These are phyloP conservation scores for Emergomyces orientalis DNA, from an alignment of 2,329 filamentous ascomycete genomes.

Conservation along the genomic window DNA sequence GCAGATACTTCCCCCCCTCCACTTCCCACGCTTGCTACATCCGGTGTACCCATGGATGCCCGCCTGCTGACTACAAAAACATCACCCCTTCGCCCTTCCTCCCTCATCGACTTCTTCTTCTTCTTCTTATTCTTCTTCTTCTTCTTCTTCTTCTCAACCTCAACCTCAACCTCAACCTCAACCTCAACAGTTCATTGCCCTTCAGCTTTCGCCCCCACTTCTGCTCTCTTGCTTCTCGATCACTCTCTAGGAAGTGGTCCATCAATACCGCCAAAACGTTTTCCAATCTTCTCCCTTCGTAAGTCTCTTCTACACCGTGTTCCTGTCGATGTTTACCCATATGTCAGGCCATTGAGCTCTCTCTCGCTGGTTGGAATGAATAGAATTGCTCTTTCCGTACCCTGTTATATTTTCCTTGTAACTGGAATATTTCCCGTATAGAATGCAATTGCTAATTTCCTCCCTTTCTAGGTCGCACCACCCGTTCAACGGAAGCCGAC, in stretches of 20 bases:
- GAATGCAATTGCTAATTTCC: slow-evolving; percentile 6
- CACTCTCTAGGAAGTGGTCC: slow-evolving; percentile 45
- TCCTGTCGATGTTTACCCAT: neutral
- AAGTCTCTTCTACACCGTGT: slow-evolving; percentile 37
- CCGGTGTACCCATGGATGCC: neutral
- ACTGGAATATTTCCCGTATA: slow-evolving; percentile 10
- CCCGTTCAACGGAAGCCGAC: slow-evolving; percentile 93
- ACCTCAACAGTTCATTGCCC: neutral
- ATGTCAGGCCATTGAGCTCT: neutral
- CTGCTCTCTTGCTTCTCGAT: slow-evolving; percentile 13
- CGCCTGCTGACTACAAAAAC: slow-evolving; percentile 11
- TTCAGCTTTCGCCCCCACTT: slow-evolving; percentile 8
- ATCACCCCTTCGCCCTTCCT: slow-evolving; percentile 2
- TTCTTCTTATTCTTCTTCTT: no score
- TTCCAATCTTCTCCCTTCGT: slow-evolving; percentile 97
- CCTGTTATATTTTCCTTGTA: neutral
- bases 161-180: slow-evolving; percentile 11
- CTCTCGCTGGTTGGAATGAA: slow-evolving; percentile 5
- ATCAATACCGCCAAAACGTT: slow-evolving; percentile 77
- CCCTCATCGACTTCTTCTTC: slow-evolving; percentile 8
- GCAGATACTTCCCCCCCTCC: neutral
- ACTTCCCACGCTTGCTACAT: neutral
- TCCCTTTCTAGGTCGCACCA: slow-evolving; percentile 63
- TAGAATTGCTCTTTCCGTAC: neutral
- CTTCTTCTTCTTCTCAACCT: slow-evolving; percentile 8